Evolutionary conservation across 805 yeast genomes (phyloP).

Genomic region (Isabelozyma rhagii): DNA sequence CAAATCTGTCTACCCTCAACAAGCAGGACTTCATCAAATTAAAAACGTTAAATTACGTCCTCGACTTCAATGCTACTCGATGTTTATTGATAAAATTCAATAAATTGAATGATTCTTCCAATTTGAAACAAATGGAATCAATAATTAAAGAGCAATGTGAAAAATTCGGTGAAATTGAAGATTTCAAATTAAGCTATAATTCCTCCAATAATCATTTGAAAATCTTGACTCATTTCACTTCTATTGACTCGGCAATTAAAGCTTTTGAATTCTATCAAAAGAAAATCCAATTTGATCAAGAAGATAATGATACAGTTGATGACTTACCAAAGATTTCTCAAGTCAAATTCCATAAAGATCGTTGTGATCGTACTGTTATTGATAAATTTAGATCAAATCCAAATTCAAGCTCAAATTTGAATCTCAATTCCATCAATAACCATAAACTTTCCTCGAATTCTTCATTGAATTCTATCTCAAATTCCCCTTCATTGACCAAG

Average conservation of each 20-base stretch:
- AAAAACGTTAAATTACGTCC: conserved; percentile 39
- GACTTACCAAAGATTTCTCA: conserved; percentile 6
- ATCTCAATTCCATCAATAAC: not conserved
- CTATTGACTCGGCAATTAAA: conserved; percentile 46
- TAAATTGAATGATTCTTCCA: not conserved
- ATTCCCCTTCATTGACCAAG: not conserved
- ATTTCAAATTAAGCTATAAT: conserved; percentile 17
- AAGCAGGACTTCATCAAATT: conserved; percentile 34
- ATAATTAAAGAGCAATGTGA: conserved; percentile 26
- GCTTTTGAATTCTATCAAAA: conserved; percentile 33
- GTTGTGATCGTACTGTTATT: conserved; percentile 33
- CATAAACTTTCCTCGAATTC: not conserved
- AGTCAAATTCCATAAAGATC: conserved; percentile 29
- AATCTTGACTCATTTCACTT: conserved; percentile 35
- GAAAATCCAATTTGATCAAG: conserved; percentile 12
- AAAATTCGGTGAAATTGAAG: conserved; percentile 42
- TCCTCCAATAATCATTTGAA: conserved; percentile 2
- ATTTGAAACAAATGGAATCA: conserved; percentile 1
- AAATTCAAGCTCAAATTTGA: not conserved
- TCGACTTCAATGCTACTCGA: conserved; percentile 38
- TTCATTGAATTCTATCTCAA: conserved; percentile 1
- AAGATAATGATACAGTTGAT: conserved; percentile 6
- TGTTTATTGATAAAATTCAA: conserved; percentile 16
- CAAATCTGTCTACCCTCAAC: conserved; percentile 3
- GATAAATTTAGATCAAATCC: conserved; percentile 1